Conservation (phyloP, 2,329 filamentous ascomycete genomes). For the Fusarium kyushuense region DNA sequence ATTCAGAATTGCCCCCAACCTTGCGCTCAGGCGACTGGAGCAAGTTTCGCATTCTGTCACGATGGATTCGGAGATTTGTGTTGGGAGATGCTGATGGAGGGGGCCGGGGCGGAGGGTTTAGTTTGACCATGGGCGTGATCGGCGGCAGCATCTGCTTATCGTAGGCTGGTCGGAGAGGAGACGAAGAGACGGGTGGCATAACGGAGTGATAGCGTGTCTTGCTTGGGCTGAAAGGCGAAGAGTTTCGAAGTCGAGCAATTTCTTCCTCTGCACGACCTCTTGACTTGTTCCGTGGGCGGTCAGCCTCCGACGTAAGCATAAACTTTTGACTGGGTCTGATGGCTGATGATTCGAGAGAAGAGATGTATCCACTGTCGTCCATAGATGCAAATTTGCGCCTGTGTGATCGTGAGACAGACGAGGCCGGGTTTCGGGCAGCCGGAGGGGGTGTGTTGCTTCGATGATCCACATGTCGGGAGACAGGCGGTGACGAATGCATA, state of each 20-base stretch:
- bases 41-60: constrained; percentile 83
- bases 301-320: constrained; percentile 81
- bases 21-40: constrained; percentile 78
- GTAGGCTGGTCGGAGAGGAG: constrained; percentile 69
- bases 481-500: constrained; percentile 92
- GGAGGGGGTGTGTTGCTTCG: constrained; percentile 83
- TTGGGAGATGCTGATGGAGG: constrained; percentile 89
- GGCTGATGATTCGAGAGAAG: constrained; percentile 91
- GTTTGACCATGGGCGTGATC: constrained; percentile 85
- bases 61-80: constrained; percentile 89
- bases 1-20: constrained; percentile 58
- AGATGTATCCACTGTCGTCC: constrained; percentile 96
- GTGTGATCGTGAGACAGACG: constrained; percentile 74
- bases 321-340: constrained; percentile 76
- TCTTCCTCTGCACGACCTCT: constrained; percentile 94
- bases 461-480: constrained; percentile 69
- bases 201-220: constrained; percentile 70
- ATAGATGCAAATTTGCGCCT: constrained; percentile 84
- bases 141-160: constrained; percentile 77
- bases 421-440: constrained; percentile 68
- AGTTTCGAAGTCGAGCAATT: constrained; percentile 91
- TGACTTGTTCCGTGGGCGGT: constrained; percentile 79
- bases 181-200: constrained; percentile 71
- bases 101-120: constrained; percentile 69
- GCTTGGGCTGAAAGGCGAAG: constrained; percentile 91